Percentiles rank a stretch among this genome's conserved stretches.
Conservation (phyloP, 2,329 filamentous ascomycete genomes). For the Neofusicoccum parvum region DNA sequence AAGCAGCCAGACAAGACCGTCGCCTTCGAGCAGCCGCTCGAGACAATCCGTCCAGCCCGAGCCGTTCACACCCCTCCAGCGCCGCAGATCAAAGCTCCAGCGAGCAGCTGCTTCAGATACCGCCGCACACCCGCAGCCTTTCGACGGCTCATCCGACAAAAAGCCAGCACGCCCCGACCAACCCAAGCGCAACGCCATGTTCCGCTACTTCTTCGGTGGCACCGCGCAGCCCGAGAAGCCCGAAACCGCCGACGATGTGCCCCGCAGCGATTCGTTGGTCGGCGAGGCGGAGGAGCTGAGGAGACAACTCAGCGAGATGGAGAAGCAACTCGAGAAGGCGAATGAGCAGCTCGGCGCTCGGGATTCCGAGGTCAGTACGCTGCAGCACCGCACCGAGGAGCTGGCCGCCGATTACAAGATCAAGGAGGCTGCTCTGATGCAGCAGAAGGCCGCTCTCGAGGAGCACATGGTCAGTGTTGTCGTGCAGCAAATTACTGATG, state of each 20-base stretch:
- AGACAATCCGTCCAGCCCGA: not conserved
- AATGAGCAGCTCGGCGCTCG: conserved; percentile 30
- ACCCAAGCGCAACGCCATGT: conserved; percentile 36
- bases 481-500: conserved; percentile 44
- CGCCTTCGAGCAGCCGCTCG: not conserved
- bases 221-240: conserved; percentile 12
- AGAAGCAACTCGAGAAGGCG: conserved; percentile 37
- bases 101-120: conserved; percentile 23
- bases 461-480: conserved; percentile 46
- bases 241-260: conserved; percentile 21
- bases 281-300: conserved; percentile 17
- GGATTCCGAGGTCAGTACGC: conserved; percentile 34
- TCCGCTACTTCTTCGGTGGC: conserved; percentile 42
- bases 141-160: conserved; percentile 24
- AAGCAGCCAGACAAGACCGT: not conserved
- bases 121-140: conserved; percentile 31
- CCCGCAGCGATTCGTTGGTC: conserved; percentile 13
- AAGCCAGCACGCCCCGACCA: conserved; percentile 29
- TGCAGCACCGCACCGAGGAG: conserved; percentile 30
- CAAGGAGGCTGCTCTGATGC: conserved; percentile 25
- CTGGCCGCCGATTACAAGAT: conserved; percentile 24
- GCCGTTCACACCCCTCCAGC: not conserved
- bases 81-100: not conserved
- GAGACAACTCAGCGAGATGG: conserved; percentile 18
- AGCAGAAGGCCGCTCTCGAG: conserved; percentile 43